Evolutionary conservation across 441 rosid species (phyloP), one percentile per base, ranked within the genome.

Genomic region (Adansonia grandidieri): DNA sequence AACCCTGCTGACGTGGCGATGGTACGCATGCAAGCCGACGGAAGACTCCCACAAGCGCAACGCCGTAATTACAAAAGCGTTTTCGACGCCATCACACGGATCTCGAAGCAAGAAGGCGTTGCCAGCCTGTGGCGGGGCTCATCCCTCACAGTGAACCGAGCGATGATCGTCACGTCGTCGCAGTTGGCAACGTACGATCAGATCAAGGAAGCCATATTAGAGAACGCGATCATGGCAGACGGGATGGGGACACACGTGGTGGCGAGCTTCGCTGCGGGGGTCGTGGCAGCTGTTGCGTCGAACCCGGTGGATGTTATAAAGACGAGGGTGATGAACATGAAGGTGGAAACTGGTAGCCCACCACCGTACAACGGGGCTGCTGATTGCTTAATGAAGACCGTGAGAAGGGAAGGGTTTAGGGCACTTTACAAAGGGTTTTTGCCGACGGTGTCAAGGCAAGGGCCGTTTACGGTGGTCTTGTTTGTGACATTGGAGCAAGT

Each of bases 11-110:
- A 88, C 53, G 88, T 88, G 22, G 89, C 90, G 15, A 88, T 87
- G 90, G 90, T 85, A 37, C 84, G 91, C 19, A 87, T 88, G 90
- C 91, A 87, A 45, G 89, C 91, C 0, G 90, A 88, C 78, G 90
- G 91, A 3, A 80, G 90, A 15, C 87, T 88, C 50, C 90, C 90
- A 0, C 6, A 51, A 8, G 76, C 80, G 0, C 86, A 87, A 75
- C 88, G 90, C 54, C 81, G 90, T 6, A 87, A 85, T 71, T 87
- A 88, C 82, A 82, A 79, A 67, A 88, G 88, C 75, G 91, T 85
- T 4, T 73, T 86, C 20, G 91, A 89, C 51, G 91, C 91, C 10
- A 77, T 89, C 58, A 70, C 63, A 14, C 79, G 88, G 56, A 89
- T 85, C 88, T 78, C 82, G 5, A 81, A 82, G 47, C 86, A 85